Base-by-base conservation (phyloP, 2,329 filamentous ascomycete species). In the Exophiala lecanii-corni region DNA sequence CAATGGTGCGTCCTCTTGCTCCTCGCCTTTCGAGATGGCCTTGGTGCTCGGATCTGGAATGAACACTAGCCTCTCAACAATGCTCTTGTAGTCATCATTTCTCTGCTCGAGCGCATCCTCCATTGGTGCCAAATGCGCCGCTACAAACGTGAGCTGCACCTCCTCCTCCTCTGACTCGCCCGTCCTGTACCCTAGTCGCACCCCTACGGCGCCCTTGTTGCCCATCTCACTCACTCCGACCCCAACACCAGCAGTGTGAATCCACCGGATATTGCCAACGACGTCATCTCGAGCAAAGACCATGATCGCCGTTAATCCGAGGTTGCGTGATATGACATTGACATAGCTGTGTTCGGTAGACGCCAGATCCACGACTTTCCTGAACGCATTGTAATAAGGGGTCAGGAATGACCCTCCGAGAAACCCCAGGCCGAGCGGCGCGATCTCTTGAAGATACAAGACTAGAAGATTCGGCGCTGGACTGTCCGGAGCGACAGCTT, bases 181-280 rank as follows among this genome's bases (percentile, higher is more conserved):
- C 59, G 16, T 61, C 61, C 3, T 68, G 62, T 30, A 69, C 10
- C 79, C 73, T 32, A 92, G 65, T 23, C 89, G 75, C 48, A 91
- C 73, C 0, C 84, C 92, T 1, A 94, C 84, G 3, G 89, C 91
- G 20, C 91, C 92, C 66, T 98, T 98, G 65, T 96, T 96, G 12
- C 89, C 92, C 84, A 95, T 92, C 37, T 91, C 84, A 45, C 81
- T 82, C 1, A 89, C 64, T 1, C 92, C 92, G 36, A 96, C 84
- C 0, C 92, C 89, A 2, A 89, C 83, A 40, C 85, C 86, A 2
- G 84, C 87, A n/a, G 79, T 81, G 52, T 87, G 77, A n/a, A 92
- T 69, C 57, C 77, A 71, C 40, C 70, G 68, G 39, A 96, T 70
- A 17, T 75, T 71, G 6, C 73, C 64, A 0, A 76, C 71, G 31